Base-by-base conservation (phyloP, 495 filamentous ascomycete species). In the Penicillium chermesinum region DNA sequence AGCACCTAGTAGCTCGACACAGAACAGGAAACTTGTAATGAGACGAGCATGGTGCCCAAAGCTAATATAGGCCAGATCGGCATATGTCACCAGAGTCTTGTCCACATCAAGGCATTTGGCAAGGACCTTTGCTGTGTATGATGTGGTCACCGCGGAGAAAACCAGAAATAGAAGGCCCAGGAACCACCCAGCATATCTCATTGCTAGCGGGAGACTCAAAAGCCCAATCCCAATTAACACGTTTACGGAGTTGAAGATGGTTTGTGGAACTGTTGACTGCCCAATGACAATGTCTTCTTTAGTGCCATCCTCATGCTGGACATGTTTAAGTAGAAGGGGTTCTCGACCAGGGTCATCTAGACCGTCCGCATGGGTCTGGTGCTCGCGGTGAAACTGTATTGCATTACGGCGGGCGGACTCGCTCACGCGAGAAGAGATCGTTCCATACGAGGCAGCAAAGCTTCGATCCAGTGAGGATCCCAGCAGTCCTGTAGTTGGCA, bases 191-290 rank as follows among this genome's bases (percentile, higher is more conserved):
- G 87, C 82, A 57, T 96, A 90, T 51, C 86, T 89, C 56, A 98
- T 71, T 2, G 86, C 93, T 59, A 98, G 77, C 9, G 93, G 94
- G 46, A 98, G 73, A 69, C 86, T 91, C 39, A 98, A 68, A 15
- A 98, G 65, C 0, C 93, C 93, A 38, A 98, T 83, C 14, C 93
- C 93, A 50, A 98, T 91, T 34, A 98, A 69, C 30, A 95, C 88
- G 60, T 98, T 98, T 44, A 94, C 89, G 13, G 88, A 93, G 63
- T 98, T 98, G 70, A 98, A 95, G 49, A 96, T 76, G 0, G 93
- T 97, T 70, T 98, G 93, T 2, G 91, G 90, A 21, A 96, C 70
- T 2, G 93, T 98, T 8, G 88, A 94, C 72, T 91, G 89, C 30
- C 93, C 93, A 48, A 93, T 80, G 6, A 97, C 82, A 19, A 91